Base-by-base conservation (phyloP, 108 stramenopile genomes). In the Skeletonema menzelii region DNA sequence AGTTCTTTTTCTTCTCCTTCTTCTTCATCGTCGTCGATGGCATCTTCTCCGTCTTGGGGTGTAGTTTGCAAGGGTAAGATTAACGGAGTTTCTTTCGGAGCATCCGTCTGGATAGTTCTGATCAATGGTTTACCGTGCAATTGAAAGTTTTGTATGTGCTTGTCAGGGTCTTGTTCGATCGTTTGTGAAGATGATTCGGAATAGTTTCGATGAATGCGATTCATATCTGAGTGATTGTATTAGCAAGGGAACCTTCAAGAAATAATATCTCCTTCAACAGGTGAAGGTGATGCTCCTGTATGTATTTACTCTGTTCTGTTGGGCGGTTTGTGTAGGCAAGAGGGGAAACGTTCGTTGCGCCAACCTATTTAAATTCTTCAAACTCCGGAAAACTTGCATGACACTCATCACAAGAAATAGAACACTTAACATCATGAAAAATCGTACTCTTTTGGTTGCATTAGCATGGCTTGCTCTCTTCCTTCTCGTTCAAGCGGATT, bases 131-230 rank as follows among this genome's bases (percentile, higher is more conserved):
- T 37, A 12, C 19, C 26, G 56, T 67, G 20, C 27, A 8, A 17
- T 32, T 67, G 22, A n/a, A 26, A 27, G 31, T 69, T 64, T 15
- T 40, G 56, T 42, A 44, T 1, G 38, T 69, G 68, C 17, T 22
- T 1, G 34, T 44, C 22, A 1, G 68, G 58, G 14, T 69, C 68
- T 56, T 28, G 27, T 59, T 22, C n/a, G 27, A 26, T 27, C 37
- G 68, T 69, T 22, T 69, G 68, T 10, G 58, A 27, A 27, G 28
- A 69, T n/a, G 68, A 59, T 42, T 69, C 68, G 20, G n/a, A 38
- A 42, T 59, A 69, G 8, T 34, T 34, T 59, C 49, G 49, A 22
- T 53, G 49, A 8, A 7, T 53, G 4, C 22, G 8, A 20, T 63
- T 35, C 62, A 7, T 35, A 2, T 12, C 11, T 11, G 11, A 35